Evolutionary conservation across 345 rosid species (phyloP).

Genomic region (Eucalyptus albens): DNA sequence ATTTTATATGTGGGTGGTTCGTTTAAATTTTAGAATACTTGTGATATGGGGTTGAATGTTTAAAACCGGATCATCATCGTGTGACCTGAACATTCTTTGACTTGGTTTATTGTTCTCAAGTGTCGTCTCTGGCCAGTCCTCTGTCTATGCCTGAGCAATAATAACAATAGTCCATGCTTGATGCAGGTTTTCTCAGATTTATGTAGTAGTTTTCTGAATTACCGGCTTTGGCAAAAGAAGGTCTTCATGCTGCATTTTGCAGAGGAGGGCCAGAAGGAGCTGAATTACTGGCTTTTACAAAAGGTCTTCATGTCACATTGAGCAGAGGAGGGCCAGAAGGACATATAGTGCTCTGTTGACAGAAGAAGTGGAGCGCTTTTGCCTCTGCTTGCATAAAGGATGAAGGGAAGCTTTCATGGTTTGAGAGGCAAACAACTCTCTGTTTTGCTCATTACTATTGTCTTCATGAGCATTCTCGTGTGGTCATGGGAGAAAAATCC

Average conservation of each 20-base stretch:
- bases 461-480: slow-evolving; percentile 1
- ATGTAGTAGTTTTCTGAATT: background rate
- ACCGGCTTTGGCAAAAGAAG: background rate
- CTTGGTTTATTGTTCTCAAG: background rate
- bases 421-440: slow-evolving; percentile 3
- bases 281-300: background rate
- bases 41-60: background rate
- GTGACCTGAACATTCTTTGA: background rate
- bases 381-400: background rate
- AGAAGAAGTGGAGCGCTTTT: background rate
- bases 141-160: background rate
- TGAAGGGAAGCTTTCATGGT: slow-evolving; percentile 5
- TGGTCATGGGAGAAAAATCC: slow-evolving; percentile 15
- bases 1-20: background rate
- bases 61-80: background rate
- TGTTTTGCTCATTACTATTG: background rate
- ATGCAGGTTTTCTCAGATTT: background rate
- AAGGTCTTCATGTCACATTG: background rate
- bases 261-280: background rate
- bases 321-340: background rate
- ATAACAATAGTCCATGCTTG: background rate
- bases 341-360: background rate
- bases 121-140: background rate
- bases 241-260: background rate
- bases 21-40: background rate